Evolutionary conservation across 2,329 filamentous ascomycete species (phyloP), one percentile per base, ranked within the genome.

Genomic region (Fusarium coffeatum): DNA sequence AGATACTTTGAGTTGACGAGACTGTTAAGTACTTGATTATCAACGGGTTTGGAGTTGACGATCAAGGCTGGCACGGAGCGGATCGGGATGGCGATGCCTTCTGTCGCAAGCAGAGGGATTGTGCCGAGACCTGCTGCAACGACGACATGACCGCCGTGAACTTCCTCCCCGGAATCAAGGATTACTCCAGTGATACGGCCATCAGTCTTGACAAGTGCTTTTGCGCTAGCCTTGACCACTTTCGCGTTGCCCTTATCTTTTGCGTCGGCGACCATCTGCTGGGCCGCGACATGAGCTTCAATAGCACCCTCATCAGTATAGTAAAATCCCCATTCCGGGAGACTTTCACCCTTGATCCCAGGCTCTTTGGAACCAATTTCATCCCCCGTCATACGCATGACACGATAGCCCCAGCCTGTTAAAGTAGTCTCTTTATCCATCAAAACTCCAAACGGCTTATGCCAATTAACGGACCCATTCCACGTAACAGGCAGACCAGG

Each of bases 401-500:
- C 22, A 5, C 42, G 12, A 18, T 71, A 71, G 1, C 64, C 68
- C 68, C 64, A 71, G 9, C 13, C 18, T 6, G 7, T 42, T 13
- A 71, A 50, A 15, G 23, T 51, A 13, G 51, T 27, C 11, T 55
- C 37, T 34, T 40, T 60, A 10, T 47, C 8, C 0, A 28, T 40
- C 16, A 71, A 27, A 15, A 32, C 34, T 10, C 62, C 42, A 6
- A 25, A 9, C 1, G 59, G 41, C 8, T 68, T 60, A 11, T 71
- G 64, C 64, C 67, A 71, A 30, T 71, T 71, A 1, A 68, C 11
- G 5, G 68, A 71, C 4, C 68, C 68, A n/a, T n/a, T 55, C 68
- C 68, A 71, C 6, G 55, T 23, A 5, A 71, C 59, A 6, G 68
- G 64, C 5, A 71, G 23, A 2, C 42, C 45, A 1, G 50, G 68